Percentiles rank a stretch among this genome's conserved stretches.
Conservation (phyloP, 768 basidiomycete genomes). For the Sistotremastrum niveocremeum region DNA sequence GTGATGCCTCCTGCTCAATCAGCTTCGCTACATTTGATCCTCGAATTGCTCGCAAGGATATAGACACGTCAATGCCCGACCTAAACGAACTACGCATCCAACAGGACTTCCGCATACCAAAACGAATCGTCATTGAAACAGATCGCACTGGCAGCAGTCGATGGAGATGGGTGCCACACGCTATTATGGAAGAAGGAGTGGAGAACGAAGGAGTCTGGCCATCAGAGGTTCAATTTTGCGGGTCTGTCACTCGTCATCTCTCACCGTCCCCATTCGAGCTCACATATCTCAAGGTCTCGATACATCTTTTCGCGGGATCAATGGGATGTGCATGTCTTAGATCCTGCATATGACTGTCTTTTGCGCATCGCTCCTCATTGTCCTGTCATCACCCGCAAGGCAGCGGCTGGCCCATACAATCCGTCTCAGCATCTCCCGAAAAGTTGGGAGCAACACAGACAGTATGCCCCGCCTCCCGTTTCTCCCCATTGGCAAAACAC, state of each 20-base stretch:
- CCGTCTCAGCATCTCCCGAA: slow-evolving; percentile 1
- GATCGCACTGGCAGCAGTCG: slow-evolving; percentile 29
- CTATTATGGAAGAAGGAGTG: slow-evolving; percentile 41
- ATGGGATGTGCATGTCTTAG: slow-evolving; percentile 80
- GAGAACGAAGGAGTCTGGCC: slow-evolving; percentile 63
- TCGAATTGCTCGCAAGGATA: slow-evolving; percentile 35
- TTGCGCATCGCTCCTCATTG: slow-evolving; percentile 23
- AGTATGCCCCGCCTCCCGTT: not conserved
- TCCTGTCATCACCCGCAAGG: slow-evolving; percentile 15
- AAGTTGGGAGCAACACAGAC: slow-evolving; percentile 6
- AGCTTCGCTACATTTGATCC: slow-evolving; percentile 69
- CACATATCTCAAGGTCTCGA: slow-evolving; percentile 17
- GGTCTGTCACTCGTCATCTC: slow-evolving; percentile 31
- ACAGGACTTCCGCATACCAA: slow-evolving; percentile 39
- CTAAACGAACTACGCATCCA: slow-evolving; percentile 29
- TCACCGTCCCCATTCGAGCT: slow-evolving; percentile 20
- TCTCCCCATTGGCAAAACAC: slow-evolving; percentile 12
- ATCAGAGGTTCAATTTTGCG: slow-evolving; percentile 48
- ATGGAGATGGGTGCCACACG: slow-evolving; percentile 73
- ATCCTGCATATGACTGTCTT: slow-evolving; percentile 56
- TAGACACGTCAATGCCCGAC: slow-evolving; percentile 19
- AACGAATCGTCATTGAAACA: slow-evolving; percentile 64
- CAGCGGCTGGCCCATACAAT: not conserved
- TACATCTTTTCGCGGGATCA: slow-evolving; percentile 51
- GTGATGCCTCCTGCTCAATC: slow-evolving; percentile 41